Base-by-base conservation (phyloP, 768 basidiomycete species). In the Boletus edulis region DNA sequence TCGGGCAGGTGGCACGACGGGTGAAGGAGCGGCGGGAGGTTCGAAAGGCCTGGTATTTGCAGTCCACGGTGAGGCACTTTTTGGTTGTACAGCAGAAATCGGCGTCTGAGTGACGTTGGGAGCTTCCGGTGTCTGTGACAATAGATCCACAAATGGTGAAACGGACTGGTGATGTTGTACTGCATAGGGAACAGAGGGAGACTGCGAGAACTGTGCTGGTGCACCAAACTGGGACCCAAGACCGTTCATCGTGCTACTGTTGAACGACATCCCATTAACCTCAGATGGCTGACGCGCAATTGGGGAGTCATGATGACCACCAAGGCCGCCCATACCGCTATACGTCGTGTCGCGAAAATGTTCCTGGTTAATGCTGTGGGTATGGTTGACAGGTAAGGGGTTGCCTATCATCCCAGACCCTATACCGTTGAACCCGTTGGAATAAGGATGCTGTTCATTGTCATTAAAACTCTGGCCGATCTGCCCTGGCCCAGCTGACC, bases 401-500 rank as follows among this genome's bases (percentile, higher is more conserved):
- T 54, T 60, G 40, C 58, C 59, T 17, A 59, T 60, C 46, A 56
- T 32, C 27, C 64, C 49, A 38, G 70, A 49, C 18, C 52, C 61
- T 13, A 56, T 38, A 39, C 58, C 57, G 34, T 61, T 62, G 18
- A 70, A 68, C 24, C 66, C 69, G 43, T 62, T 55, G 11, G 69
- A 40, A 51, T 69, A 66, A 51, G 62, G 57, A 45, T 55, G 59
- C 2, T 54, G 63, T 37, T 72, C 67, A 47, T 46, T 49, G 43
- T 60, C 58, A 32, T 49, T 57, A 22, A 66, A 62, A 42, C 55
- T 53, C 20, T 65, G 71, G 15, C 35, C 52, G 27, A 56, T 49
- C 41, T 61, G 63, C 22, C 62, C 61, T 42, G 67, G 55, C 14
- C 71, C 65, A 43, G 67, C 54, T 53, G 67, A 73, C 77, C 76